phyloP scores from a whole-genome alignment of 2,329 filamentous ascomycete species.

The Cercospora sp. region DNA sequence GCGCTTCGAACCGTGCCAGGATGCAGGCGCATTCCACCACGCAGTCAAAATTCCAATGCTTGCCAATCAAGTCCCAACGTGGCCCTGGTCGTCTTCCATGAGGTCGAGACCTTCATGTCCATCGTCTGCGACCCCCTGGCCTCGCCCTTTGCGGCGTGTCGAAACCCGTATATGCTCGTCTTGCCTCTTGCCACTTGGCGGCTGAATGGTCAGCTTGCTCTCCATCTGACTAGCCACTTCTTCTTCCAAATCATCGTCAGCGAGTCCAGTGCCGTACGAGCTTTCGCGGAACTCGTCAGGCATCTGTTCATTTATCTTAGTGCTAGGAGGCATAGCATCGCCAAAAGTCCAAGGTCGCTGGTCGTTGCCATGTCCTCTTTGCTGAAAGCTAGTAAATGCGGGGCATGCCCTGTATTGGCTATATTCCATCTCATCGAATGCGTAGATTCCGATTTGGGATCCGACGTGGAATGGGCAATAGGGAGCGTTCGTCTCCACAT shows the following conservation, averaged over 20 bases:
- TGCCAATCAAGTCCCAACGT: background rate
- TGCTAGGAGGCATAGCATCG: conserved; percentile 31
- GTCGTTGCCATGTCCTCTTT: conserved; percentile 28
- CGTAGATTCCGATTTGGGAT: conserved; percentile 73
- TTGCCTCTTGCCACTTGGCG: conserved; percentile 19
- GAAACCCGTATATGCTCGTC: conserved; percentile 28
- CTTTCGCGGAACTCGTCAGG: conserved; percentile 17
- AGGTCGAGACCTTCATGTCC: conserved; percentile 17
- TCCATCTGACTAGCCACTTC: conserved; percentile 32
- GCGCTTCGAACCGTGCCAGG: background rate
- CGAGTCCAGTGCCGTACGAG: conserved; percentile 3
- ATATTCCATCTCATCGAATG: conserved; percentile 52
- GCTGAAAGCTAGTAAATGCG: conserved; percentile 24
- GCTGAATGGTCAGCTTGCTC: conserved; percentile 30
- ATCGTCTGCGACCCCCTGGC: background rate
- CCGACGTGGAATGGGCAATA: conserved; percentile 97
- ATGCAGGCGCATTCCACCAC: background rate
- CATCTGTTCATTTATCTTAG: conserved; percentile 35
- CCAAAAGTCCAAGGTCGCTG: conserved; percentile 37
- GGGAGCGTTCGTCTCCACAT: conserved; percentile 79
- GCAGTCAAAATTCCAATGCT: background rate
- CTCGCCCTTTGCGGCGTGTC: conserved; percentile 26
- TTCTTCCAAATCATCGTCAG: conserved; percentile 22
- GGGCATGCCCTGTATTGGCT: conserved; percentile 21
- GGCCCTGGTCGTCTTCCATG: conserved; percentile 19